Conservation (phyloP, 1,284 basidiomycete species). For the Trametes hirsuta region DNA sequence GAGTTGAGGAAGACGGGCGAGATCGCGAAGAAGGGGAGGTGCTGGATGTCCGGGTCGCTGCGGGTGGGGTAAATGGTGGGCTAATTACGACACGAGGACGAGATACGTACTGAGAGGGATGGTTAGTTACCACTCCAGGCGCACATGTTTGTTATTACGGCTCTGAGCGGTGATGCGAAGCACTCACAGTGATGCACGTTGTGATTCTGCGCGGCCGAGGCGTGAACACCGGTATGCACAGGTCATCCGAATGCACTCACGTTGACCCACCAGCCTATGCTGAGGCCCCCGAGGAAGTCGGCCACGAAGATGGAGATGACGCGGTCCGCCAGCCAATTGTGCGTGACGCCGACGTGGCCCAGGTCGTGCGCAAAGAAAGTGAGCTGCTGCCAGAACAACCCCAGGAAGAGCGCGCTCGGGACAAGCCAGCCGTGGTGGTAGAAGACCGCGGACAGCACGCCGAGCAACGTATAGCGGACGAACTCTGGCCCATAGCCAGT, state of each 20-base stretch:
- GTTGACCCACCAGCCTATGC: conserved; percentile 98
- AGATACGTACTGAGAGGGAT: conserved; percentile 85
- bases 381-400: conserved; percentile 94
- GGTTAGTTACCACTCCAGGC: conserved; percentile 87
- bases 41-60: conserved; percentile 95
- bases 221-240: conserved; percentile 8
- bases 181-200: conserved; percentile 91
- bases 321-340: conserved; percentile 84
- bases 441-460: conserved; percentile 58
- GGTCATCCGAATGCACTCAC: conserved; percentile 50
- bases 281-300: conserved; percentile 90
- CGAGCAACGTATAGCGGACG: conserved; percentile 75
- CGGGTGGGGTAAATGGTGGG: conserved; percentile 32
- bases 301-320: conserved; percentile 83
- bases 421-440: conserved; percentile 71
- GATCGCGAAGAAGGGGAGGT: conserved; percentile 97
- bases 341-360: conserved; percentile 93
- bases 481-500: conserved; percentile 92
- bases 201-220: conserved; percentile 70
- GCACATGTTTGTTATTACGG: conserved; percentile 10
- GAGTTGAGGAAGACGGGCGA: conserved; percentile 84
- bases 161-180: conserved; percentile 2
- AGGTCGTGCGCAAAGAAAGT: conserved; percentile 94
- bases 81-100: not conserved
- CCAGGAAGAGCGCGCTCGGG: conserved; percentile 78